These are phyloP conservation scores for Stachybotrys chlorohalonatus DNA, from an alignment of 2,329 filamentous ascomycete species.

Conservation along the genomic window DNA sequence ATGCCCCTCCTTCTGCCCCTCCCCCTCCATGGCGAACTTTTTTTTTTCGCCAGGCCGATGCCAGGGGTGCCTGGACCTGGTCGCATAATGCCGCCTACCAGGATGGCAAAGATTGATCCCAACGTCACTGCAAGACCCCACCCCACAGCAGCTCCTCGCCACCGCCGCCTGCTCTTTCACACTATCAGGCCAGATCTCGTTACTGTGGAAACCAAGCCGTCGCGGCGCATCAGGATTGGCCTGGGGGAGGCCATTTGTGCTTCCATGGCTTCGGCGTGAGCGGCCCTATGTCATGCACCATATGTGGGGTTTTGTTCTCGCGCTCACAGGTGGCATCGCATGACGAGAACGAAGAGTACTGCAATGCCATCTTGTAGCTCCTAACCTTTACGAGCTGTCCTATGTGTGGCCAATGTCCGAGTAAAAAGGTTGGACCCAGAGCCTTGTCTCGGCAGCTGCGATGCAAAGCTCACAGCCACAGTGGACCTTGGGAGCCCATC, in stretches of 20 bases:
- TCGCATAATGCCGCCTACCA: neutral
- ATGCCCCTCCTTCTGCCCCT: constrained; percentile 3
- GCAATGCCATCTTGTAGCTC: neutral
- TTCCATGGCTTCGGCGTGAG: neutral
- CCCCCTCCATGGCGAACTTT: constrained; percentile 1
- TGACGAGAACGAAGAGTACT: too few relatives aligned
- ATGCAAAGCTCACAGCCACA: constrained; percentile 8
- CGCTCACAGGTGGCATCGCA: too few relatives aligned
- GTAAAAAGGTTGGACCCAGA: neutral
- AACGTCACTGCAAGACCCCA: neutral
- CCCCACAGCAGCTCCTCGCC: neutral
- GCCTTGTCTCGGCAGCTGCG: neutral
- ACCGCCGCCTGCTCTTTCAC: neutral
- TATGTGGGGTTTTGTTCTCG: neutral
- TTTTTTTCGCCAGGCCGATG: neutral
- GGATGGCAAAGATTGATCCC: neutral
- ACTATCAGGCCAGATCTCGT: neutral
- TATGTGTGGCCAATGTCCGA: neutral
- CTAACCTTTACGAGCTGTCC: neutral
- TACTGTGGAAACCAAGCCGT: neutral
- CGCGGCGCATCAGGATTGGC: neutral
- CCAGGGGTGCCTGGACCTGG: neutral
- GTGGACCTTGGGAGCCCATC: constrained; percentile 9
- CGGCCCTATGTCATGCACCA: neutral
- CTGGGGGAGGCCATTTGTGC: neutral